A percentile compares a stretch with the other conserved stretches of the same genome.
Evolutionary conservation across 805 yeast genomes (phyloP).

Genomic region (Millerozyma acaciae): DNA sequence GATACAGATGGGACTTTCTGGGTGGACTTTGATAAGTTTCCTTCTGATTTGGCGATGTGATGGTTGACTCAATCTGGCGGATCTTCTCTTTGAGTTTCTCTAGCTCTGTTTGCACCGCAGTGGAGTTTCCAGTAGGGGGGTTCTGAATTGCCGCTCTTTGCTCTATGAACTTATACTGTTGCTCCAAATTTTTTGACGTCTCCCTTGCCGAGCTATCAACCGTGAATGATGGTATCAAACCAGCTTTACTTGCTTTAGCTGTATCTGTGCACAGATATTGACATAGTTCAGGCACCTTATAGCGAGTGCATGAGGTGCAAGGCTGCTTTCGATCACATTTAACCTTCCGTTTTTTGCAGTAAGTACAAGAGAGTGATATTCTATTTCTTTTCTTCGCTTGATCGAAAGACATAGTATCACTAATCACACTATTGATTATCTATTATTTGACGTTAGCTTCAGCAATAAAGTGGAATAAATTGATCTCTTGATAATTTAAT

Average conservation of each 20-base stretch:
- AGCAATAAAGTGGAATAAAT: too few relatives aligned
- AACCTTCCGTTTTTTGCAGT: constrained; percentile 34
- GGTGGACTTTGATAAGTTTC: background rate
- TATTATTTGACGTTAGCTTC: too few relatives aligned
- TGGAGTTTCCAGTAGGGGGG: background rate
- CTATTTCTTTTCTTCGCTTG: constrained; percentile 22
- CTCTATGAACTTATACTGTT: background rate
- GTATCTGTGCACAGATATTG: constrained; percentile 17
- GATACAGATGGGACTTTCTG: too few relatives aligned
- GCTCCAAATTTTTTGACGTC: background rate
- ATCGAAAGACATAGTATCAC: too few relatives aligned
- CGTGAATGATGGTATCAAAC: constrained; percentile 5
- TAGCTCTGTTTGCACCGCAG: constrained; percentile 12
- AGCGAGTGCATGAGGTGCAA: constrained; percentile 28
- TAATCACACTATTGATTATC: too few relatives aligned
- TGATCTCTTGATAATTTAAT: too few relatives aligned
- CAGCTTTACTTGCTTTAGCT: background rate
- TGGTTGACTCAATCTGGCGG: constrained; percentile 43
- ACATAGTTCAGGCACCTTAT: constrained; percentile 21
- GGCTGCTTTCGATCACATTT: constrained; percentile 36
- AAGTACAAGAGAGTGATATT: constrained; percentile 28
- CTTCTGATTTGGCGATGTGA: constrained; percentile 27
- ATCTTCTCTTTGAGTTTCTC: constrained; percentile 38
- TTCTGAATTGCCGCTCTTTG: background rate
- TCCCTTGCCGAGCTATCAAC: background rate